Conservation (phyloP, 2,329 filamentous ascomycete genomes). For the Thelonectria blattea region DNA sequence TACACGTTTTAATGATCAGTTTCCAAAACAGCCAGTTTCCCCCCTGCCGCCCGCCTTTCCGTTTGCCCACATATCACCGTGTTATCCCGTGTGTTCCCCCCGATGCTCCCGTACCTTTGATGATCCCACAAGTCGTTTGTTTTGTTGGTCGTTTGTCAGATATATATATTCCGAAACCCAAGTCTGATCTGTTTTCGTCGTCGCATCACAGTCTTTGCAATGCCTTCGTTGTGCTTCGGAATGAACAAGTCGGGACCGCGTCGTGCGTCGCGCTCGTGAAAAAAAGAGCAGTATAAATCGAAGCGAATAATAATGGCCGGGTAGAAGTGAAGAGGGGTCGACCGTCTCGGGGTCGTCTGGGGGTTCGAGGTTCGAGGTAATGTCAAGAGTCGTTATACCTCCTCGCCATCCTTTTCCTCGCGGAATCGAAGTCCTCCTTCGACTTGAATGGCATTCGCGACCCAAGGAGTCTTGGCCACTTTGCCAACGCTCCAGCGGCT, state of each 20-base stretch:
- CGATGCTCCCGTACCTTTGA: slow-evolving; percentile 9
- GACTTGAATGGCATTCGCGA: slow-evolving; percentile 73
- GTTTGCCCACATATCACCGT: slow-evolving; percentile 7
- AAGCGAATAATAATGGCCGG: slow-evolving; percentile 12
- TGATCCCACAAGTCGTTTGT: slow-evolving; percentile 12
- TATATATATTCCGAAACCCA: slow-evolving; percentile 1
- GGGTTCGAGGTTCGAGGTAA: not conserved
- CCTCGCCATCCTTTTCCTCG: slow-evolving; percentile 64
- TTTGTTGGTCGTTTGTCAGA: slow-evolving; percentile 13
- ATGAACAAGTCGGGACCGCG: slow-evolving; percentile 7
- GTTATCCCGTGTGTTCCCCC: not conserved
- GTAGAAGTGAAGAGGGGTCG: slow-evolving; percentile 6
- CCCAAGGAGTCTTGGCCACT: slow-evolving; percentile 77
- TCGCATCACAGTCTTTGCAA: slow-evolving; percentile 16
- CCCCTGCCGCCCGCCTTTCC: slow-evolving; percentile 2
- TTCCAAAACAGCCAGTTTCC: slow-evolving; percentile 15
- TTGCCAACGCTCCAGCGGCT: slow-evolving; percentile 78
- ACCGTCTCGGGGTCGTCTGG: not conserved
- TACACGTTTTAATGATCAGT: slow-evolving; percentile 21
- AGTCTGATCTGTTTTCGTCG: slow-evolving; percentile 9
- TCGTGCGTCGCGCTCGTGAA: slow-evolving; percentile 1
- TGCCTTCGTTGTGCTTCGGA: slow-evolving; percentile 1
- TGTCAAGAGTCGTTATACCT: slow-evolving; percentile 45
- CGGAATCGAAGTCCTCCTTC: slow-evolving; percentile 65
- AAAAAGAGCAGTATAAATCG: slow-evolving; percentile 12